These are phyloP conservation scores for Thalassiosira allenii DNA, from an alignment of 352 stramenopile genomes.

Conservation along the genomic window DNA sequence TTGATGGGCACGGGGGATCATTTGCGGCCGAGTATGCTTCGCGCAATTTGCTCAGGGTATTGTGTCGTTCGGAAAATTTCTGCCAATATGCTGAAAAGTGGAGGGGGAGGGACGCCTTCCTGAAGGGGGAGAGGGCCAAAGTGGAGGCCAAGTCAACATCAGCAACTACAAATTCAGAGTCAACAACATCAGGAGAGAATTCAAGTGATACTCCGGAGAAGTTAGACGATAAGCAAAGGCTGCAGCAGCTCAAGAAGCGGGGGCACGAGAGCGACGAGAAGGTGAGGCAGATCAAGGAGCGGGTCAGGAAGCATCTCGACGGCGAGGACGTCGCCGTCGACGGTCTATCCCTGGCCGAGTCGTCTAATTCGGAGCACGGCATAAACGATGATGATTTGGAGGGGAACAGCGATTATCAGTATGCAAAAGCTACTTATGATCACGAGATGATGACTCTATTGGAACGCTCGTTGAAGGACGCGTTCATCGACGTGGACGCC, in stretches of 20 bases:
- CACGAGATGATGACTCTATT: constrained; percentile 43
- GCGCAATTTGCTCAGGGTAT: constrained; percentile 68
- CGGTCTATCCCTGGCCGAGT: too few relatives aligned
- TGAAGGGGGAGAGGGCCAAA: neutral
- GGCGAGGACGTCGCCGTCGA: neutral
- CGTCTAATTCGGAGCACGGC: neutral
- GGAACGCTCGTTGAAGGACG: constrained; percentile 39
- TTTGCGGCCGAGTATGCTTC: constrained; percentile 80
- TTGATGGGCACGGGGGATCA: constrained; percentile 87
- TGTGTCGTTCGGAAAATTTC: constrained; percentile 66
- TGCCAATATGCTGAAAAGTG: constrained; percentile 68
- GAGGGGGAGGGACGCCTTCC: constrained; percentile 21
- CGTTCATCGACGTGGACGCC: constrained; percentile 49
- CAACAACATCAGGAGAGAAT: neutral
- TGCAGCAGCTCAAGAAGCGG: constrained; percentile 30
- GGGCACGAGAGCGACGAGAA: constrained; percentile 42
- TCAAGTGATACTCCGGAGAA: neutral
- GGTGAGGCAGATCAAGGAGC: constrained; percentile 51
- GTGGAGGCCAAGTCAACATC: constrained; percentile 32
- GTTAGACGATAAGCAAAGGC: constrained; percentile 9
- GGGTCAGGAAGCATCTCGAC: constrained; percentile 28
- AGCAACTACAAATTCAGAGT: neutral
- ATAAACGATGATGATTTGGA: constrained; percentile 1
- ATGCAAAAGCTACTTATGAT: constrained; percentile 42
- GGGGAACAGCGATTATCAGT: constrained; percentile 7